Evolutionary conservation across 2,329 filamentous ascomycete genomes (phyloP).

Genomic region (Coniochaeta prunicola): DNA sequence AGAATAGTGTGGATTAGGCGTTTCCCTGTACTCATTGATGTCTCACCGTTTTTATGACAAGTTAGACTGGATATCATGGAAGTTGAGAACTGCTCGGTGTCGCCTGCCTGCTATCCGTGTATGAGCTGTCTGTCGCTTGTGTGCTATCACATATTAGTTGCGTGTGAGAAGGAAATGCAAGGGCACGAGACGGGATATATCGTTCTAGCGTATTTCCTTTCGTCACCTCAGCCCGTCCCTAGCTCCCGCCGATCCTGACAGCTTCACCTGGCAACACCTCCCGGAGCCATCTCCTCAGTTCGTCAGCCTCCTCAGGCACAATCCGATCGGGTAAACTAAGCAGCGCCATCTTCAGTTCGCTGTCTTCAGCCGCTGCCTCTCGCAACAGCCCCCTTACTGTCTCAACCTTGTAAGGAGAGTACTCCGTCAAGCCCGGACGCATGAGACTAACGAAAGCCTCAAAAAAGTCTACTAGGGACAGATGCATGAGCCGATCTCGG

Average conservation of each 20-base stretch:
- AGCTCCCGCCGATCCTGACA: conserved; percentile 14
- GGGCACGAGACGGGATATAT: neutral
- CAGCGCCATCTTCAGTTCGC: conserved; percentile 29
- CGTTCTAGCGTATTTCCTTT: neutral
- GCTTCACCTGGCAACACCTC: conserved; percentile 26
- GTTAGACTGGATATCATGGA: neutral
- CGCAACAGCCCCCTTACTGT: conserved; percentile 29
- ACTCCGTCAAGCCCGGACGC: conserved; percentile 28
- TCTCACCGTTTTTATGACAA: neutral
- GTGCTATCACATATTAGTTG: neutral
- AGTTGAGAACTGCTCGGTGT: neutral
- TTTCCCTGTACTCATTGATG: neutral
- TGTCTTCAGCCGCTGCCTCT: conserved; percentile 31
- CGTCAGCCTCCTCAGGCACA: conserved; percentile 42
- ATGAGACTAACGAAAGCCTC: conserved; percentile 42
- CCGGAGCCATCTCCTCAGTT: conserved; percentile 35
- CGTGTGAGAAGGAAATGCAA: neutral
- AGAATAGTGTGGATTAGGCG: neutral
- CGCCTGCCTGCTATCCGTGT: neutral
- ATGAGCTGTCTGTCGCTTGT: neutral
- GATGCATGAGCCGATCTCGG: conserved; percentile 40
- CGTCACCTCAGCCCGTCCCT: neutral
- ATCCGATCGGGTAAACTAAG: conserved; percentile 38
- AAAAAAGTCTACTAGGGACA: conserved; percentile 46
- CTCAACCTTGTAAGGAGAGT: conserved; percentile 23